These are phyloP conservation scores for Aspergillus quadricinctus DNA, from an alignment of 2,329 filamentous ascomycete species.

Conservation along the genomic window DNA sequence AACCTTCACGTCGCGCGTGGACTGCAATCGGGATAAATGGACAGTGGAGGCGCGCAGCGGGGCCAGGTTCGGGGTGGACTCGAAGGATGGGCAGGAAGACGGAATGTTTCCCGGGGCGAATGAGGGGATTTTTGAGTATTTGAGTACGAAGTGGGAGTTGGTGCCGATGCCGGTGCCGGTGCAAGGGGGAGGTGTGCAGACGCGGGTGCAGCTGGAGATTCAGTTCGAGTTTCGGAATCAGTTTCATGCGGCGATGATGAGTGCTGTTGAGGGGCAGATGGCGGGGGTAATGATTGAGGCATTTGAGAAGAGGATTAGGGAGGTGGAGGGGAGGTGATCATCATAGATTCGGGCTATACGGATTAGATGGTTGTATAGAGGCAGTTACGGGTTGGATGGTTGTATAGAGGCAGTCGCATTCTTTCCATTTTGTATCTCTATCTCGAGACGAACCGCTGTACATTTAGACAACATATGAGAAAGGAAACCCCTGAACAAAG, in stretches of 20 bases:
- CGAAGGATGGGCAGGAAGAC: slow-evolving; percentile 56
- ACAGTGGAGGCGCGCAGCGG: slow-evolving; percentile 67
- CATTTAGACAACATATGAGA: slow-evolving; percentile 14
- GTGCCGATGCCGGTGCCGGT: slow-evolving; percentile 28
- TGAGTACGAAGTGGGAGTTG: slow-evolving; percentile 43
- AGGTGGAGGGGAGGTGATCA: slow-evolving; percentile 42
- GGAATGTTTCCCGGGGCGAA: slow-evolving; percentile 50
- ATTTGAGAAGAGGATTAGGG: slow-evolving; percentile 75
- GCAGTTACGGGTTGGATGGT: neutral
- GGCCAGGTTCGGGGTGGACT: slow-evolving; percentile 45
- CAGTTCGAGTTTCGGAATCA: slow-evolving; percentile 84
- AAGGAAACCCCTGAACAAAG: slow-evolving; percentile 11
- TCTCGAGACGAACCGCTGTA: slow-evolving; percentile 17
- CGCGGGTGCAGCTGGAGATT: slow-evolving; percentile 71
- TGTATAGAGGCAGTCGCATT: slow-evolving; percentile 1
- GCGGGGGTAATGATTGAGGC: slow-evolving; percentile 87
- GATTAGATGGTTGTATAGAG: neutral
- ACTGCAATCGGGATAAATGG: slow-evolving; percentile 64
- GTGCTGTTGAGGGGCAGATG: slow-evolving; percentile 76
- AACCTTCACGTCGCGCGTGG: slow-evolving; percentile 73
- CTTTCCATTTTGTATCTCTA: slow-evolving; percentile 6
- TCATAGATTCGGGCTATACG: neutral
- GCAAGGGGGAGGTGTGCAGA: slow-evolving; percentile 46
- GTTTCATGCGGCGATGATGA: slow-evolving; percentile 77
- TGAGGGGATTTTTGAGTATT: slow-evolving; percentile 43